Evolutionary conservation across 306 rosid genomes (phyloP), one percentile per base, ranked within the genome.

Genomic region (Crataegus laevigata): DNA sequence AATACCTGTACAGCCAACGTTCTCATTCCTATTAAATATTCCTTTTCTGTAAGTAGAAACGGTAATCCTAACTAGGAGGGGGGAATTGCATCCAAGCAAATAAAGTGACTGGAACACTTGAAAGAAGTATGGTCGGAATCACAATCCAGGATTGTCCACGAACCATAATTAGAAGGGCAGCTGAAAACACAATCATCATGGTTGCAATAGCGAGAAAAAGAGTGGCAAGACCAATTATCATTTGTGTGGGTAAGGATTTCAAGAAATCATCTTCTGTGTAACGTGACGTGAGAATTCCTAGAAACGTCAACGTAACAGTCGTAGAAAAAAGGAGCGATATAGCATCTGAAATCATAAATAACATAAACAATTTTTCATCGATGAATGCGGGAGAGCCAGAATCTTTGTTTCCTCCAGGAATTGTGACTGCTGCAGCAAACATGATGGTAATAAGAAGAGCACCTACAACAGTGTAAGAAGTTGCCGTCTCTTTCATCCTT

Each of bases 401-500:
- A 15, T 47, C 54, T 15, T 1, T 1, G 5, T 15, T 47, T 47
- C 54, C 54, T 47, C 54, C 54, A 5, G 54, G 54, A 11, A 79
- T 24, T 1, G 71, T 82, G 51, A 82, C 62, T 17, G 79, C 81
- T 8, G 64, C 14, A 4, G 64, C 30, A 24, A 88, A 79, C 22
- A 83, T 86, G 1, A 80, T 85, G 0, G 88, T 85, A 0, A 85
- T 55, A 0, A 85, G 84, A 5, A 85, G 67, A 1, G 89, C 80
- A 3, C 88, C 72, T 36, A 86, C 86, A 11, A 47, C 8, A 14
- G 21, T 47, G 6, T 47, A 47, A 15, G 54, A 82, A 3, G 58
- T 71, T 4, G 89, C 82, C 0, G 89, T 85, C 78, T 75, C 2
- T 38, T 76, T 61, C 89, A 85, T 88, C 91, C 89, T 69, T 17